Conservation (phyloP, 2,329 filamentous ascomycete genomes). For the Ploettnerulaceae sp. region DNA sequence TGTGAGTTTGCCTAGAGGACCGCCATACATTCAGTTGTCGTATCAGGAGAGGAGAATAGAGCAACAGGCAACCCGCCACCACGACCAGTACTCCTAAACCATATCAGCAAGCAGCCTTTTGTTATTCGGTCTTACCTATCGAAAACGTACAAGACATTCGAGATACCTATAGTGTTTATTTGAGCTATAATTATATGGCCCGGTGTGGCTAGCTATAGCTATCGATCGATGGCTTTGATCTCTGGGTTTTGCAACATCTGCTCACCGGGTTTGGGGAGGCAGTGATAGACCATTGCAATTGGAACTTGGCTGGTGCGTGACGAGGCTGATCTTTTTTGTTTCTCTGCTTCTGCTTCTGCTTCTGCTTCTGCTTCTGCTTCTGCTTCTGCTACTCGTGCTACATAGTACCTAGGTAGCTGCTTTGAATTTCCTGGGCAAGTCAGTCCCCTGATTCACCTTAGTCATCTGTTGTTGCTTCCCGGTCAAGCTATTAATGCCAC, state of each 20-base stretch:
- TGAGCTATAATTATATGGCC: background rate
- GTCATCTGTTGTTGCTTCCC: too few relatives aligned
- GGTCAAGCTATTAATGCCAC: too few relatives aligned
- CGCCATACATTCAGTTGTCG: background rate
- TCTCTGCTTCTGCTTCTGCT: background rate
- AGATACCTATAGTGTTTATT: background rate
- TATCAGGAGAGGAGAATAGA: constrained; percentile 2
- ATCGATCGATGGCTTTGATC: background rate
- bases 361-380: too few relatives aligned
- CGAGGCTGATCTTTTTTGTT: background rate
- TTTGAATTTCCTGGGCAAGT: too few relatives aligned
- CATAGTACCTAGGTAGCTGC: too few relatives aligned
- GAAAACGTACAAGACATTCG: background rate
- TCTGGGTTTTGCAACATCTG: background rate
- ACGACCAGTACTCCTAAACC: too few relatives aligned
- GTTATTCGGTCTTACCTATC: background rate
- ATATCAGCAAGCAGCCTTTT: background rate
- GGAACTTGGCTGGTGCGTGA: background rate
- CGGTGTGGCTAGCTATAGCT: background rate
- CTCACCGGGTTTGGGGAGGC: constrained; percentile 1
- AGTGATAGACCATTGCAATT: background rate
- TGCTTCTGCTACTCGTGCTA: too few relatives aligned
- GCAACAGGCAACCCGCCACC: background rate
- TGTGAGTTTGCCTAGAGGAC: constrained; percentile 4
- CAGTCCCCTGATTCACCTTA: too few relatives aligned